Evolutionary conservation across 2,329 filamentous ascomycete genomes (phyloP).

Genomic region (Aspergillus neotritici): DNA sequence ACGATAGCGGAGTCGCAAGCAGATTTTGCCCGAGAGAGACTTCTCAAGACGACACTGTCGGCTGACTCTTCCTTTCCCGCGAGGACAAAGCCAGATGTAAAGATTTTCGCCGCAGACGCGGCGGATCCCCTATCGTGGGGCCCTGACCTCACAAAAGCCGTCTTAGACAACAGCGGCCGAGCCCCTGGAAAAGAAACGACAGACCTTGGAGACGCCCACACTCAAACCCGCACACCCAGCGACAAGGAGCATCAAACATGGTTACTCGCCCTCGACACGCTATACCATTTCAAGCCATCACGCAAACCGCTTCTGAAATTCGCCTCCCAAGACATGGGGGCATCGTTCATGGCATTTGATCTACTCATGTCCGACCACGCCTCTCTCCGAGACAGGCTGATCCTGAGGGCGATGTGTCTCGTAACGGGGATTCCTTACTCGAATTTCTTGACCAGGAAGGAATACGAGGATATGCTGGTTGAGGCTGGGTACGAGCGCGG

Average conservation of each 20-base stretch:
- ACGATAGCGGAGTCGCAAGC: constrained; percentile 48
- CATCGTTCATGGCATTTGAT: constrained; percentile 53
- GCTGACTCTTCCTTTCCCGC: neutral
- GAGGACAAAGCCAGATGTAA: neutral
- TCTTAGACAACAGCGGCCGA: neutral
- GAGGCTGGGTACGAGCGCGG: constrained; percentile 45
- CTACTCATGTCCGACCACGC: constrained; percentile 37
- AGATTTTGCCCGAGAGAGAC: constrained; percentile 24
- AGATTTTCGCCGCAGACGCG: constrained; percentile 48
- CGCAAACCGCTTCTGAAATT: constrained; percentile 44
- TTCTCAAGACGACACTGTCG: constrained; percentile 3
- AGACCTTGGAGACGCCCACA: too few relatives aligned
- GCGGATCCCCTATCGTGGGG: constrained; percentile 44
- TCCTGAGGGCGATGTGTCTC: constrained; percentile 42
- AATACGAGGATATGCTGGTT: constrained; percentile 45
- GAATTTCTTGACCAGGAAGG: constrained; percentile 45
- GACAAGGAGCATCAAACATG: constrained; percentile 32
- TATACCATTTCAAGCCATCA: constrained; percentile 55
- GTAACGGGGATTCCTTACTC: constrained; percentile 46
- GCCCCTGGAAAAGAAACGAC: neutral
- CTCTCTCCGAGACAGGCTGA: constrained; percentile 23
- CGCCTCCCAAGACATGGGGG: constrained; percentile 38
- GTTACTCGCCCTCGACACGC: constrained; percentile 52
- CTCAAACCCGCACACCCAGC: neutral
- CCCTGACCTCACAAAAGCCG: constrained; percentile 17